phyloP scores from a whole-genome alignment of 2,329 filamentous ascomycete species.

The Cylindrodendrum hubeiense region DNA sequence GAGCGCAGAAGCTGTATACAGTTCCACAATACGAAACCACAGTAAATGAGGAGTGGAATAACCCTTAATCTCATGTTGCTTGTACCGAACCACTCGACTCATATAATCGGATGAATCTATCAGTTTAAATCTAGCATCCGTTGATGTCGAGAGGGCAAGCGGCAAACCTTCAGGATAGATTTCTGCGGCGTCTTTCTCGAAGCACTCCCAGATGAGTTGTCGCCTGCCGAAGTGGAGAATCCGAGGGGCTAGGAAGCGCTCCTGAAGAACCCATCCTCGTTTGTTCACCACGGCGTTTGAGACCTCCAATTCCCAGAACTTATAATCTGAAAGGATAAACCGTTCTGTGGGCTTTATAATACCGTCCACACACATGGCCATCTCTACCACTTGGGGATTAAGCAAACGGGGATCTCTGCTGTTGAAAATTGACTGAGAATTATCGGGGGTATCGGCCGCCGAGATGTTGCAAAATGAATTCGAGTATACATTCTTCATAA shows the following conservation, averaged over 20 bases:
- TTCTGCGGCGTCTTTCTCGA: neutral
- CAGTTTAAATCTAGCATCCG: neutral
- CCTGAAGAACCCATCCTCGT: constrained; percentile 17
- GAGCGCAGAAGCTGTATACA: constrained; percentile 11
- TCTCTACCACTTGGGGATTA: neutral
- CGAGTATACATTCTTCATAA: constrained; percentile 11
- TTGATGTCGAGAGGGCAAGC: neutral
- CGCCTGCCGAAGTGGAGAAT: constrained; percentile 14
- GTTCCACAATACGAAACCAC: constrained; percentile 9
- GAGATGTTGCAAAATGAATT: constrained; percentile 20
- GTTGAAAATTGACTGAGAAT: constrained; percentile 6
- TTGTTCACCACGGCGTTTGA: constrained; percentile 2
- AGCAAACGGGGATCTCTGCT: neutral
- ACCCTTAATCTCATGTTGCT: neutral
- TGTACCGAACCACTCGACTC: neutral
- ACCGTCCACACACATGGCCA: neutral
- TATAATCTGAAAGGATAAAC: neutral
- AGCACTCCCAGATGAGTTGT: constrained; percentile 21
- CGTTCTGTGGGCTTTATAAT: neutral
- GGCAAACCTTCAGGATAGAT: neutral
- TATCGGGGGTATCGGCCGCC: constrained; percentile 3
- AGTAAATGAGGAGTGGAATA: neutral
- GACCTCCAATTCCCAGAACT: neutral
- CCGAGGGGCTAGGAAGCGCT: constrained; percentile 11
- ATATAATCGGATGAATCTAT: neutral